A percentile compares a stretch with the other conserved stretches of the same genome.
phyloP scores from a whole-genome alignment of 805 yeast species.

The Candida incommunis region DNA sequence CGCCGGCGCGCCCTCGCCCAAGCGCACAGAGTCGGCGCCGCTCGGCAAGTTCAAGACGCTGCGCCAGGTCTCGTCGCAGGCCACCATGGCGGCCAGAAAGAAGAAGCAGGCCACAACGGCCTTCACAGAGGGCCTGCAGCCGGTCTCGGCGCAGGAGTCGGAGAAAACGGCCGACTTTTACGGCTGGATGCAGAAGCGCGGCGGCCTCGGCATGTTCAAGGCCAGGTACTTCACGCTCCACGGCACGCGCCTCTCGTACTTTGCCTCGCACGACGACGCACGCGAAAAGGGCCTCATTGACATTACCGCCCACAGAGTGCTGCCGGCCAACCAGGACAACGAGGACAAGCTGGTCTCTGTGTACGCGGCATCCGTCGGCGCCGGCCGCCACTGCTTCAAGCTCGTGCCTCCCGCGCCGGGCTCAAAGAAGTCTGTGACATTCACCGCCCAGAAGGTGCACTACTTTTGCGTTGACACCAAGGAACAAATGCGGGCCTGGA shows the following conservation, averaged over 20 bases:
- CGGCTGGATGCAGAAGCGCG: conserved; percentile 96
- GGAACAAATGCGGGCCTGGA: conserved; percentile 91
- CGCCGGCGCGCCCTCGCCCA: conserved; percentile 1
- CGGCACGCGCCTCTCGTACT: conserved; percentile 87
- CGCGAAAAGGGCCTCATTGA: conserved; percentile 89
- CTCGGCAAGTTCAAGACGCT: conserved; percentile 29
- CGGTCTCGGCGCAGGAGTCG: conserved; percentile 62
- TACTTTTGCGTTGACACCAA: conserved; percentile 87
- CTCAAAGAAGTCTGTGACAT: conserved; percentile 82
- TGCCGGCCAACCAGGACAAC: conserved; percentile 51
- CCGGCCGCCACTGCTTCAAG: conserved; percentile 88
- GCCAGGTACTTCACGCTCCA: conserved; percentile 75
- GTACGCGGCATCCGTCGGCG: conserved; percentile 86
- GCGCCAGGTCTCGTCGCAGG: conserved; percentile 37
- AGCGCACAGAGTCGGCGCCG: not conserved
- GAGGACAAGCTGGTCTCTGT: conserved; percentile 78
- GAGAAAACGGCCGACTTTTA: conserved; percentile 58
- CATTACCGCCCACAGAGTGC: conserved; percentile 84
- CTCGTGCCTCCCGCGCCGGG: conserved; percentile 97
- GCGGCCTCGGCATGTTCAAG: conserved; percentile 80
- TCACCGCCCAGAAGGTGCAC: conserved; percentile 91
- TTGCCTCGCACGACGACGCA: conserved; percentile 59
- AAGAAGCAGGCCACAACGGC: conserved; percentile 28
- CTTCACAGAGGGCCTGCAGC: conserved; percentile 64
- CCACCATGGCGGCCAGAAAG: conserved; percentile 22